Evolutionary conservation across 331 rosid genomes (phyloP), one percentile per base, ranked within the genome.

Genomic region (Spiraea crenata): DNA sequence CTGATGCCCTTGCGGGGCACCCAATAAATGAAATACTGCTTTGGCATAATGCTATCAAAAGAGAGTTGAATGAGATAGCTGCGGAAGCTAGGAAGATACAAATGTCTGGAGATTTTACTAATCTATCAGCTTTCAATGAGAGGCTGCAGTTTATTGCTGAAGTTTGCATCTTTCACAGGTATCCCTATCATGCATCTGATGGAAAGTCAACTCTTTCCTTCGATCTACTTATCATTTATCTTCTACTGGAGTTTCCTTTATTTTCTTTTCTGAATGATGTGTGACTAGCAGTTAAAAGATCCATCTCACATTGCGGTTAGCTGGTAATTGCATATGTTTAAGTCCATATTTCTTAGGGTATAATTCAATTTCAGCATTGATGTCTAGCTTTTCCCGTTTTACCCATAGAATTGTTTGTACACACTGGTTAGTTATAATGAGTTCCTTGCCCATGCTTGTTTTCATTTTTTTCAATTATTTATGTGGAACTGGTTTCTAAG

Each of bases 161-260:
- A 88, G 96, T 95, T 77, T 95, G 96, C 89, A 89, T 91, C 78
- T 95, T 88, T 80, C 98, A 95, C 87, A 95, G 99, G 99, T 95
- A 88, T 60, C 16, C 13, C 34, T 64, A 60, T 56, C 57, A 63
- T 52, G 54, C 11, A 35, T 63, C 42, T 64, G 45, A 47, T 70
- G 34, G 73, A 61, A 60, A 10, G 10, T 19, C 35, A 31, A 52
- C 49, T 48, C 5, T 52, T 16, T 51, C 35, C 5, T 56, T 57
- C 39, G 40, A 4, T 20, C 7, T 20, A 40, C 37, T 52, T 72
- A 48, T 55, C 58, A 19, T 42, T 40, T 3, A 64, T 38, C 50
- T 15, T 20, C 17, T 55, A 40, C 35, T 56, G 12, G 42, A 63
- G 13, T 66, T 19, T 19, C 17, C 15, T 40, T 45, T 45, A 7